phyloP scores from a whole-genome alignment of 1,139 yeast genomes.

The Protomyces arabidopsidicola region DNA sequence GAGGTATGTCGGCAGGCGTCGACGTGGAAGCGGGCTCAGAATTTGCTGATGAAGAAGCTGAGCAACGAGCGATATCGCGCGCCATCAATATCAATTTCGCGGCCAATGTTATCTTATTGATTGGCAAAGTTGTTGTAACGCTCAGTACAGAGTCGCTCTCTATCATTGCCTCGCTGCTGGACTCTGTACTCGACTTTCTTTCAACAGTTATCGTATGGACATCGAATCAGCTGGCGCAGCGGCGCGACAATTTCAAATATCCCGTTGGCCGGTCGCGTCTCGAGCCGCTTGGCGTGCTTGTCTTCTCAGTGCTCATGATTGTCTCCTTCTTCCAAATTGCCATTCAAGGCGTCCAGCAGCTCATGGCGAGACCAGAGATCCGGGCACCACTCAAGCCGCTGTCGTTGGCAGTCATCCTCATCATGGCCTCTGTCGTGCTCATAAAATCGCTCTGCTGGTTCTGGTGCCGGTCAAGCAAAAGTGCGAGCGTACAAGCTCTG shows the following conservation, averaged over 20 bases:
- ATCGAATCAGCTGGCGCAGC: constrained; percentile 52
- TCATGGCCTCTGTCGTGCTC: constrained; percentile 61
- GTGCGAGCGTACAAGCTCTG: constrained; percentile 69
- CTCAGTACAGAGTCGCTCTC: constrained; percentile 65
- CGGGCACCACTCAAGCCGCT: constrained; percentile 41
- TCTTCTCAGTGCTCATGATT: constrained; percentile 66
- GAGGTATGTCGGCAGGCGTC: constrained; percentile 5
- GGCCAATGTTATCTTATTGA: constrained; percentile 55
- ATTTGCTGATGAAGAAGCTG: constrained; percentile 32
- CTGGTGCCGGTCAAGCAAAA: constrained; percentile 60
- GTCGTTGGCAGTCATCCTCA: constrained; percentile 47
- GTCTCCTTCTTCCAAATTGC: constrained; percentile 71
- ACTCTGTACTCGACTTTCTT: constrained; percentile 66
- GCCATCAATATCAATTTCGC: constrained; percentile 65
- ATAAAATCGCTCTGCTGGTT: constrained; percentile 59
- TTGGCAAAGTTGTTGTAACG: constrained; percentile 62
- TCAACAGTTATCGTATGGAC: constrained; percentile 69
- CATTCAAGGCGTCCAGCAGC: constrained; percentile 50
- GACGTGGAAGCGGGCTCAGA: constrained; percentile 39
- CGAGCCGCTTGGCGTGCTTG: constrained; percentile 74
- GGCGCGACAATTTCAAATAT: constrained; percentile 46
- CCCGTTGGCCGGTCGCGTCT: constrained; percentile 71
- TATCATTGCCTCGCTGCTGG: constrained; percentile 71
- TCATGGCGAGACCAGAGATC: constrained; percentile 33
- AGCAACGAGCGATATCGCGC: constrained; percentile 54